Conservation (phyloP, 257 asterid species). For the Misopates orontium region DNA sequence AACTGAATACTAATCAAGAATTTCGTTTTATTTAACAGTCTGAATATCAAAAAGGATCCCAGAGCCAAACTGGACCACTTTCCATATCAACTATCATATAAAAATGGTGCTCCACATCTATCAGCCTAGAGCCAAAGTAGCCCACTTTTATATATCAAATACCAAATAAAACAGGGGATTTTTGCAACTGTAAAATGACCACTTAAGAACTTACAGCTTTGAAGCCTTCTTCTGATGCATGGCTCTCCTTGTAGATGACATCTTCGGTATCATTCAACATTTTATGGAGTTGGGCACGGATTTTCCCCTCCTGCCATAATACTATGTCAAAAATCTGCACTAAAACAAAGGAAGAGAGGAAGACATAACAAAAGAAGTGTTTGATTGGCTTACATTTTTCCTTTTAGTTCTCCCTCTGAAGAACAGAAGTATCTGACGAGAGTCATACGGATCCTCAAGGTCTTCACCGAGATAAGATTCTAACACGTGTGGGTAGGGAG, state of each 20-base stretch:
- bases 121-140: too few relatives aligned
- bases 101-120: too few relatives aligned
- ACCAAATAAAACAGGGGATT: too few relatives aligned
- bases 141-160: too few relatives aligned
- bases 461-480: slow-evolving; percentile 59
- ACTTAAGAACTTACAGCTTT: slow-evolving; percentile 63
- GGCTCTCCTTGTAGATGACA: slow-evolving; percentile 66
- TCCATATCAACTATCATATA: too few relatives aligned
- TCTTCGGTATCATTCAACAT: slow-evolving; percentile 56
- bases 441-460: slow-evolving; percentile 52
- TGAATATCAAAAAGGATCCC: too few relatives aligned
- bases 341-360: neutral
- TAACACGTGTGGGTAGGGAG: slow-evolving; percentile 85
- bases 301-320: slow-evolving; percentile 74
- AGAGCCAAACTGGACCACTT: too few relatives aligned
- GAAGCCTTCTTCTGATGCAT: slow-evolving; percentile 77
- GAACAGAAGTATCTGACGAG: slow-evolving; percentile 77
- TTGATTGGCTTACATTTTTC: slow-evolving; percentile 61
- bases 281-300: slow-evolving; percentile 56
- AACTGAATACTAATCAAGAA: neutral
- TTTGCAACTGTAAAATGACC: neutral
- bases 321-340: slow-evolving; percentile 22
- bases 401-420: slow-evolving; percentile 86
- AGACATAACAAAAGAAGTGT: neutral
- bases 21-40: neutral